A percentile compares a stretch with the other conserved stretches of the same genome.
phyloP scores from a whole-genome alignment of 345 rosid genomes.

The Bruguiera parviflora region DNA sequence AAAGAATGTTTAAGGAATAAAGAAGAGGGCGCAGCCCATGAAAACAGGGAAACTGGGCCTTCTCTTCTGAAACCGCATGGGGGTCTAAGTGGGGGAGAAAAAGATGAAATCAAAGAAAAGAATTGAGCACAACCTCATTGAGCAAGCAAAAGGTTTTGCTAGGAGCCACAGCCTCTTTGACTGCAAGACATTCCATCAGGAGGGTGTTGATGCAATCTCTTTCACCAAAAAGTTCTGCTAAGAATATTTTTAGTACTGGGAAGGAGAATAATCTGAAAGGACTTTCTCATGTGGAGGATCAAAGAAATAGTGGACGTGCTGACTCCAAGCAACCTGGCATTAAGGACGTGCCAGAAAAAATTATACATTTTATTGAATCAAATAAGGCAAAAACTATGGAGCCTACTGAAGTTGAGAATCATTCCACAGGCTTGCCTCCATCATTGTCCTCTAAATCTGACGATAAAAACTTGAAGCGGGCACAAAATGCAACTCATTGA shows the following conservation, averaged over 20 bases:
- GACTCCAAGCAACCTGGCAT: neutral
- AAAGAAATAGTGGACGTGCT: slow-evolving; percentile 12
- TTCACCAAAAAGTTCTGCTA: slow-evolving; percentile 2
- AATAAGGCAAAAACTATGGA: slow-evolving; percentile 3
- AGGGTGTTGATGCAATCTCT: slow-evolving; percentile 11
- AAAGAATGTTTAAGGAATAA: slow-evolving; percentile 20
- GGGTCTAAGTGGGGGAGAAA: slow-evolving; percentile 22
- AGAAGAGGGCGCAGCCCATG: neutral
- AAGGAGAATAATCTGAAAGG: slow-evolving; percentile 11
- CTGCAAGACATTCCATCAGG: slow-evolving; percentile 2
- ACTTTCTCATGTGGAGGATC: slow-evolving; percentile 6
- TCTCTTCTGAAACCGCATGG: neutral
- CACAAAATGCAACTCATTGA: slow-evolving; percentile 6
- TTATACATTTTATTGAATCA: neutral
- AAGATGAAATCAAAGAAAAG: slow-evolving; percentile 19
- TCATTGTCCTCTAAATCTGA: neutral
- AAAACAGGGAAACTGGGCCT: slow-evolving; percentile 10
- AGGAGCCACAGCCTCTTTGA: neutral
- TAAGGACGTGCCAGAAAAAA: slow-evolving; percentile 6
- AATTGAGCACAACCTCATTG: slow-evolving; percentile 14
- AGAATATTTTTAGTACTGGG: slow-evolving; percentile 2
- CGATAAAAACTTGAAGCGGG: slow-evolving; percentile 4
- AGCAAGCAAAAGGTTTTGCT: slow-evolving; percentile 17
- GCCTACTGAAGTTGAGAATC: neutral
- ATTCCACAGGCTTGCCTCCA: neutral